Percentiles rank a stretch among this genome's conserved stretches.
Conservation (phyloP, 805 yeast species). For the Lipomyces yamadae region DNA sequence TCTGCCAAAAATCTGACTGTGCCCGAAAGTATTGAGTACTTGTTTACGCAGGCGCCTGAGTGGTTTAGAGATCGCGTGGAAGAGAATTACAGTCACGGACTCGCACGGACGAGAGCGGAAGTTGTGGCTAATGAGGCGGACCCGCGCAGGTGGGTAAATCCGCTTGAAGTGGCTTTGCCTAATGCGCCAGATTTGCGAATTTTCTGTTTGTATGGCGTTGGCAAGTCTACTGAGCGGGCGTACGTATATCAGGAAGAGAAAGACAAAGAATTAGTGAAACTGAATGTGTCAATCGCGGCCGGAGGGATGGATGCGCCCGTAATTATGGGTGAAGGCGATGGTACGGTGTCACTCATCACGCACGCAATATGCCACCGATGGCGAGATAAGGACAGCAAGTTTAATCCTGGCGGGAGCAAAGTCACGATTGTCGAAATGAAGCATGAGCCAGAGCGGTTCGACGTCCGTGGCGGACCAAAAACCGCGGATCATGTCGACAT, state of each 20-base stretch:
- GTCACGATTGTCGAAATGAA: slow-evolving; percentile 88
- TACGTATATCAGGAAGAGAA: slow-evolving; percentile 79
- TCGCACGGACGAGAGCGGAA: slow-evolving; percentile 65
- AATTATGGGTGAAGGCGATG: slow-evolving; percentile 89
- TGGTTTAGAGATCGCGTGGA: slow-evolving; percentile 73
- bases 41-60: slow-evolving; percentile 67
- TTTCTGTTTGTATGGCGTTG: slow-evolving; percentile 93
- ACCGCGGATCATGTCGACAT: slow-evolving; percentile 99
- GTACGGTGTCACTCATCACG: slow-evolving; percentile 85
- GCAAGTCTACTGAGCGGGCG: slow-evolving; percentile 93
- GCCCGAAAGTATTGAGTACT: slow-evolving; percentile 65
- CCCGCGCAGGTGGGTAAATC: slow-evolving; percentile 89
- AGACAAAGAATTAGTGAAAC: slow-evolving; percentile 55
- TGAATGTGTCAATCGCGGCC: slow-evolving; percentile 72
- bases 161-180: slow-evolving; percentile 89
- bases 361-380: slow-evolving; percentile 92
- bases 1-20: slow-evolving; percentile 64
- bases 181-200: slow-evolving; percentile 90
- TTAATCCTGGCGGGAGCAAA: slow-evolving; percentile 75
- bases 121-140: slow-evolving; percentile 67
- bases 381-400: slow-evolving; percentile 64
- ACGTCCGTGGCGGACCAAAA: slow-evolving; percentile 94
- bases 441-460: slow-evolving; percentile 92
- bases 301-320: slow-evolving; percentile 59
- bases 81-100: slow-evolving; percentile 79